Evolutionary conservation across 345 rosid genomes (phyloP).

Genomic region (Bruguiera gymnorhiza): DNA sequence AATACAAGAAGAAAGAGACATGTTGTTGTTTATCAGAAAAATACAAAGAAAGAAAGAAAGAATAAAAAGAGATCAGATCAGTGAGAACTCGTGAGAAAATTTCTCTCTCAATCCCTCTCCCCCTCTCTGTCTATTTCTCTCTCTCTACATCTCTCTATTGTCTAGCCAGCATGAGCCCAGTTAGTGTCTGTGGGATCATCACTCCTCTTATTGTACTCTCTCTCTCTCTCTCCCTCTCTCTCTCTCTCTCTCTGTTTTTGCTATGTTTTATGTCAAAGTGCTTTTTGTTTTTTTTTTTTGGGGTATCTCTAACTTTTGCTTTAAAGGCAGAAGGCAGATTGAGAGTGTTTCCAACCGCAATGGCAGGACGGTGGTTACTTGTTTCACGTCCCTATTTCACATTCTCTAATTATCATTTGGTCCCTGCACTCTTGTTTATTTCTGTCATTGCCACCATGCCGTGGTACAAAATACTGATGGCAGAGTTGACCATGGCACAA

Average conservation of each 20-base stretch:
- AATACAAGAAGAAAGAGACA: not conserved
- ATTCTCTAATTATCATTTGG: conserved; percentile 4
- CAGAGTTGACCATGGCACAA: too few species aligned
- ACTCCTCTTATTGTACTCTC: conserved; percentile 2
- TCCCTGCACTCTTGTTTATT: not conserved
- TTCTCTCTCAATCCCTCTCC: not conserved
- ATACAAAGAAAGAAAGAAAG: not conserved
- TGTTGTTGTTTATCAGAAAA: not conserved
- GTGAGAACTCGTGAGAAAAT: conserved; percentile 3
- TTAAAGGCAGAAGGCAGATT: not conserved
- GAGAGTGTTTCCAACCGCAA: conserved; percentile 25
- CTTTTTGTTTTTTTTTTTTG: not conserved
- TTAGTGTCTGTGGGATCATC: conserved; percentile 2
- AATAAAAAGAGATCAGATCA: conserved; percentile 8
- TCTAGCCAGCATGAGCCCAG: not conserved
- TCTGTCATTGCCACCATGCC: not conserved
- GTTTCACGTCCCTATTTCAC: not conserved
- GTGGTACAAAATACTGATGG: not conserved
- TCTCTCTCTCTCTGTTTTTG: not conserved
- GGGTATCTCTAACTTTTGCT: not conserved
- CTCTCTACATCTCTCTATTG: conserved; percentile 3
- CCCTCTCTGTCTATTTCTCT: conserved; percentile 4
- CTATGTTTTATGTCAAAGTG: too few species aligned
- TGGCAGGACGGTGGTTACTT: conserved; percentile 12
- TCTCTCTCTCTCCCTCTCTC: conserved; percentile 10